These are phyloP conservation scores for Orbilia brochopaga DNA, from an alignment of 2,329 filamentous ascomycete genomes.

Conservation along the genomic window DNA sequence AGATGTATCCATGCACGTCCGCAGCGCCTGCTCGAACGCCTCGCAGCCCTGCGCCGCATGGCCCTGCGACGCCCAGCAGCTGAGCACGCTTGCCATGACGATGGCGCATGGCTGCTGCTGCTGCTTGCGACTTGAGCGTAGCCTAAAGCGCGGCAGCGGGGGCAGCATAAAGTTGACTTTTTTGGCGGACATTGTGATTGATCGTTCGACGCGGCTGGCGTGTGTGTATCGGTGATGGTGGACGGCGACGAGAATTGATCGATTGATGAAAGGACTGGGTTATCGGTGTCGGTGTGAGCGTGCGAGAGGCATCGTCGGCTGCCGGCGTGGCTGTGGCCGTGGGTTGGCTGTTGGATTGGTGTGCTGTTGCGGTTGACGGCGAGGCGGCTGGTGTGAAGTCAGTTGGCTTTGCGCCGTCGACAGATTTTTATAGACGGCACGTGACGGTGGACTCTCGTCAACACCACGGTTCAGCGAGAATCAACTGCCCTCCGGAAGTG, in stretches of 20 bases:
- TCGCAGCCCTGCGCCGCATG: constrained; percentile 65
- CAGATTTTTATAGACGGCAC: too few species aligned
- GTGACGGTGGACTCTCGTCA: too few species aligned
- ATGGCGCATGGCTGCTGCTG: constrained; percentile 70
- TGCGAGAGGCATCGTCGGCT: constrained; percentile 28
- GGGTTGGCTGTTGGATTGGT: background rate
- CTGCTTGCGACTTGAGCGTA: constrained; percentile 69
- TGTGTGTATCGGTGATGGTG: background rate
- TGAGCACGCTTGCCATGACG: constrained; percentile 69
- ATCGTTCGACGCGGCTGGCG: background rate
- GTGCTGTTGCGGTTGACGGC: background rate
- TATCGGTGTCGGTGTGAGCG: constrained; percentile 12
- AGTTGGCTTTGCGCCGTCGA: too few species aligned
- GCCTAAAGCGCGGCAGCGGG: constrained; percentile 68
- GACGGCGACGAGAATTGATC: background rate
- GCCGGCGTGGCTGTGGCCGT: background rate
- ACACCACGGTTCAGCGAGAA: background rate
- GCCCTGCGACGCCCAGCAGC: constrained; percentile 62
- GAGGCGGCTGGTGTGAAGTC: background rate
- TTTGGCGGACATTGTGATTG: constrained; percentile 23
- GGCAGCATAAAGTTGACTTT: constrained; percentile 61
- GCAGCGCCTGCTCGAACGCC: constrained; percentile 67
- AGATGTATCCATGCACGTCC: constrained; percentile 79
- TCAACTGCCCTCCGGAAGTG: too few species aligned
- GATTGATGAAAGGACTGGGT: background rate